Base-by-base conservation (phyloP, 176 grass and related monocot species). In the Avena sativa region DNA sequence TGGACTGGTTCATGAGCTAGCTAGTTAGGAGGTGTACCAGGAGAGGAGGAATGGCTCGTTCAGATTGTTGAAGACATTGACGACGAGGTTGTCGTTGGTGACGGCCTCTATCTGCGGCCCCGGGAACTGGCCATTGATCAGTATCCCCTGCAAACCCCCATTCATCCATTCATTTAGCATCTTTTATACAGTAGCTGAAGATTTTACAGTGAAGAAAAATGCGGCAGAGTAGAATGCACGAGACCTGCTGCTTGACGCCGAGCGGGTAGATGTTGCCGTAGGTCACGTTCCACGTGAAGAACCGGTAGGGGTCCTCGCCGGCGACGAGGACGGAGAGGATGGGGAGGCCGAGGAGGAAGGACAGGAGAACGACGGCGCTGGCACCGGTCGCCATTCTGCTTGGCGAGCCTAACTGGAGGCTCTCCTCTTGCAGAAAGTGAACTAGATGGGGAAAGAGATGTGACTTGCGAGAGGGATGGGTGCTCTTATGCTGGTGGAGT, bases 41-140 rank as follows among this genome's bases (percentile, higher is more conserved):
- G 95, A 98, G 91, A 98, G 71, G 68, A 98, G 95, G 78, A 98
- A 98, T 2, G 95, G 93, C 76, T 98, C 95, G 46, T 86, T 86
- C 83, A 98, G 91, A n/a, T 76, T 92, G 88, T 98, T 98, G 89
- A 87, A 93, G 36, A 98, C 95, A 56, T 95, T 98, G 91, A 98
- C 61, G 81, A 98, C 89, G 83, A 98, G 62, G 85, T 98, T 95
- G 78, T 98, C 95, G 62, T 98, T 98, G 52, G 95, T 98, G 63
- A 98, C 95, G 5, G 95, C 95, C 61, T 95, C 95, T 28, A 98
- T 90, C 92, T 95, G 95, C 69, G 95, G 95, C 76, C 93, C 95
- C 4, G 95, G 95, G 47, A 98, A 98, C 80, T 93, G 95, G 17
- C 88, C 90, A 34, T 98, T 93, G 74, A 98, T 98, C 89, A 98